A percentile compares a stretch with the other conserved stretches of the same genome.
These are phyloP conservation scores for Candida adriatica DNA, from an alignment of 805 yeast species.

Conservation along the genomic window DNA sequence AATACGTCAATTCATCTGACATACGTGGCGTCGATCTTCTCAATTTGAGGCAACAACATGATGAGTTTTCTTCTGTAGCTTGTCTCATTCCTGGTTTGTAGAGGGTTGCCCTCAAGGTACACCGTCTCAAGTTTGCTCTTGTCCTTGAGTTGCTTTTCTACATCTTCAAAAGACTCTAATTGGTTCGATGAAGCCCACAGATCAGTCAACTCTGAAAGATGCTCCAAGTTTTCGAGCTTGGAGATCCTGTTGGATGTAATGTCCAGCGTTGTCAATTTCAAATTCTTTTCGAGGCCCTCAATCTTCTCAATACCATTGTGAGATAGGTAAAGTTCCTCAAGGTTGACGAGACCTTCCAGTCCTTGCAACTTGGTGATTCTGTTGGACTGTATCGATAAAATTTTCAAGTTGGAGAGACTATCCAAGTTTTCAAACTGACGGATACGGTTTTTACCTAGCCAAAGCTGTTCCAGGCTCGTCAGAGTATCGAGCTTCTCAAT, in stretches of 20 bases:
- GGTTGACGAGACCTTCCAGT: constrained; percentile 56
- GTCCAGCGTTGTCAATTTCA: constrained; percentile 67
- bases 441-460: constrained; percentile 90
- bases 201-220: constrained; percentile 71
- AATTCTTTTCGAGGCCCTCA: constrained; percentile 70
- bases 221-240: constrained; percentile 56
- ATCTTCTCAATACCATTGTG: constrained; percentile 72
- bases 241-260: constrained; percentile 68
- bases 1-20: too few species aligned
- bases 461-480: constrained; percentile 59
- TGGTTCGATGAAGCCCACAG: constrained; percentile 87
- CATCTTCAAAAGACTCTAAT: constrained; percentile 59
- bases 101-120: constrained; percentile 89
- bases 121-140: constrained; percentile 74
- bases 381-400: constrained; percentile 86
- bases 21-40: constrained; percentile 90
- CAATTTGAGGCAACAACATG: constrained; percentile 59
- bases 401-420: constrained; percentile 52
- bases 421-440: constrained; percentile 54
- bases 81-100: constrained; percentile 66
- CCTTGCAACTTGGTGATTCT: constrained; percentile 75
- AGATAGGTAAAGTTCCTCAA: constrained; percentile 84
- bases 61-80: constrained; percentile 80
- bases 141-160: constrained; percentile 56
- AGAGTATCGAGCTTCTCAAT: constrained; percentile 55